Evolutionary conservation across 768 basidiomycete species (phyloP), one percentile per base, ranked within the genome.

Genomic region (Leucosporidium creatinivorum): DNA sequence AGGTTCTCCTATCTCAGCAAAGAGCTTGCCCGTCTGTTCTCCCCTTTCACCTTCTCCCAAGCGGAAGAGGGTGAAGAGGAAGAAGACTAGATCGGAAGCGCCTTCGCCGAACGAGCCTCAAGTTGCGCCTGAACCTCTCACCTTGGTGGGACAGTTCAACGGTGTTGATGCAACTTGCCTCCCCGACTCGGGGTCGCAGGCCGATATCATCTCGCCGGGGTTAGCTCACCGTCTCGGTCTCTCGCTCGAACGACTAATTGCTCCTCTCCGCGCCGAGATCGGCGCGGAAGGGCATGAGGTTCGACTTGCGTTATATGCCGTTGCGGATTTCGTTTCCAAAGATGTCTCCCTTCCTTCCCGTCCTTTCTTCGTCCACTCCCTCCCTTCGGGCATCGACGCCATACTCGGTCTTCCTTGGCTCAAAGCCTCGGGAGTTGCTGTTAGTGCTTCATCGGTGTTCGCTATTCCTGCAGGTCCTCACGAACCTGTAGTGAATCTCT

Each of bases 371-470:
- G 60, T 67, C 26, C 25, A 33, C 10, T 17, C 54, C 8, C 31
- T 67, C 4, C 31, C 33, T 10, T 10, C 44, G 4, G 63, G 57
- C 19, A 39, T 58, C 63, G 63, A 65, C 49, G 47, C 48, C 10
- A 65, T 65, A 4, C 66, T 67, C 6, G 66, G 66, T 6, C n/a
- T 58, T 2, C 66, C 61, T 2, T 67, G 55, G 55, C 21, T 67
- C 54, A 1, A 19, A 8, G 61, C 57, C 15, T 26, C 66, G 23
- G 13, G 18, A 0, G 19, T 30, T 4, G 61, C 48, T 0, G 48
- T 67, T 8, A 57, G 54, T 1, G 13, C 61, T 19, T 23, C 28
- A 5, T 17, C 18, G n/a, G 30, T 67, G 23, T 58, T 50, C 55
- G 33, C 33, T 33, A 10, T 33, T 10, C 33, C 33, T 33, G 10